These are phyloP conservation scores for Eucalyptus leucophloia DNA, from an alignment of 345 rosid species.

Conservation along the genomic window DNA sequence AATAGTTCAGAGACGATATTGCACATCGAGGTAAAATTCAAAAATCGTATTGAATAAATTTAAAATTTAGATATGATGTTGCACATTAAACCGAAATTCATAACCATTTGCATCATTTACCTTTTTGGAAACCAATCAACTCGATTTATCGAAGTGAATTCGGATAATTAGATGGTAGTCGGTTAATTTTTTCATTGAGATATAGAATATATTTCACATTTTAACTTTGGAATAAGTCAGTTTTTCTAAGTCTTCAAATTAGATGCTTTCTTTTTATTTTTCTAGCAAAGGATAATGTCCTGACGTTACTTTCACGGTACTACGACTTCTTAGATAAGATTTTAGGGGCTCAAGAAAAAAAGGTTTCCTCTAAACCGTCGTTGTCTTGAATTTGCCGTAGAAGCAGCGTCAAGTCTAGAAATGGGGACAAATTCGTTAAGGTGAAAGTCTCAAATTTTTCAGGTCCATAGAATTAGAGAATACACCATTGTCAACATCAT, in stretches of 20 bases:
- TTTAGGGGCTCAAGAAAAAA: too few relatives aligned
- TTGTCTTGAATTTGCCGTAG: neutral
- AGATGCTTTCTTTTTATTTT: neutral
- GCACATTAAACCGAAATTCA: too few relatives aligned
- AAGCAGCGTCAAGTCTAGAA: neutral
- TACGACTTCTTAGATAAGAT: neutral
- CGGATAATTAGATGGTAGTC: neutral
- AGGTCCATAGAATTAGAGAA: neutral
- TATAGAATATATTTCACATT: rapidly evolving
- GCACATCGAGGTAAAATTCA: rapidly evolving
- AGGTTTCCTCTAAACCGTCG: neutral
- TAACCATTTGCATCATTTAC: too few relatives aligned
- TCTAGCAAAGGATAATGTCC: neutral
- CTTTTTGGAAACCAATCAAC: too few relatives aligned
- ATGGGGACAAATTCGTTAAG: neutral
- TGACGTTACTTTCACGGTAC: neutral
- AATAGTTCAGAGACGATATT: rapidly evolving
- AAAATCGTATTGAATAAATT: rapidly evolving
- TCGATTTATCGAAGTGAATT: neutral
- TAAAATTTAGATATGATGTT: too few relatives aligned
- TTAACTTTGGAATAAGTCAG: neutral
- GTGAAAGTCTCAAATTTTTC: neutral
- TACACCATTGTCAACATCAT: neutral
- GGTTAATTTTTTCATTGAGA: neutral
- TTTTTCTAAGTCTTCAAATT: neutral